phyloP scores from a whole-genome alignment of 352 stramenopile species.

The Globisporangium nagaii region DNA sequence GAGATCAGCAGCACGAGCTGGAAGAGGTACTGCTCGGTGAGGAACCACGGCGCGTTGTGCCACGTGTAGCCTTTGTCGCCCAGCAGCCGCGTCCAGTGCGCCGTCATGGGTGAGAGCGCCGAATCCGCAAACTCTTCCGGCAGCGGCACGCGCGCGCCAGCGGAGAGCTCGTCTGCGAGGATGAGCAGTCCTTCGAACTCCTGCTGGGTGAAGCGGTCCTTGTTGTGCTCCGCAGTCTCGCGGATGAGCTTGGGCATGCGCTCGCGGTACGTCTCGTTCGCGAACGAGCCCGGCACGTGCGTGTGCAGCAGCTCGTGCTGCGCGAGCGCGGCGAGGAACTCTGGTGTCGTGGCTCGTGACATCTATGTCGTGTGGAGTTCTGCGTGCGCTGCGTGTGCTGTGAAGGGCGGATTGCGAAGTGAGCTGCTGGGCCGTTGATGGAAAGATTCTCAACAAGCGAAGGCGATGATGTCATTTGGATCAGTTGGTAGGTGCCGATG shows the following conservation, averaged over 20 bases:
- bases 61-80: conserved; percentile 46
- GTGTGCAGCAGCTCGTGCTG: conserved; percentile 62
- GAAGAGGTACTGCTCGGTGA: conserved; percentile 74
- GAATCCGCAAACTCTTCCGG: conserved; percentile 31
- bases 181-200: conserved; percentile 29
- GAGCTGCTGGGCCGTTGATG: too few relatives aligned
- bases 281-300: conserved; percentile 48
- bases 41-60: conserved; percentile 72
- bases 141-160: conserved; percentile 37
- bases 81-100: conserved; percentile 44
- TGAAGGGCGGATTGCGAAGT: too few relatives aligned
- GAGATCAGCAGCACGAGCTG: conserved; percentile 56
- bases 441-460: too few relatives aligned
- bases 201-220: conserved; percentile 23
- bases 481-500: too few relatives aligned
- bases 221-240: conserved; percentile 51
- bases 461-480: too few relatives aligned
- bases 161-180: conserved; percentile 41
- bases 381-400: too few relatives aligned
- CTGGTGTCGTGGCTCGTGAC: conserved; percentile 16
- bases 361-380: neutral
- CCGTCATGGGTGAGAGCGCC: conserved; percentile 29
- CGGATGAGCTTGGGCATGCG: conserved; percentile 51
- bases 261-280: conserved; percentile 58
- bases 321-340: conserved; percentile 37